Evolutionary conservation across 345 rosid species (phyloP), one percentile per base, ranked within the genome.

Genomic region (Sonneratia caseolaris): DNA sequence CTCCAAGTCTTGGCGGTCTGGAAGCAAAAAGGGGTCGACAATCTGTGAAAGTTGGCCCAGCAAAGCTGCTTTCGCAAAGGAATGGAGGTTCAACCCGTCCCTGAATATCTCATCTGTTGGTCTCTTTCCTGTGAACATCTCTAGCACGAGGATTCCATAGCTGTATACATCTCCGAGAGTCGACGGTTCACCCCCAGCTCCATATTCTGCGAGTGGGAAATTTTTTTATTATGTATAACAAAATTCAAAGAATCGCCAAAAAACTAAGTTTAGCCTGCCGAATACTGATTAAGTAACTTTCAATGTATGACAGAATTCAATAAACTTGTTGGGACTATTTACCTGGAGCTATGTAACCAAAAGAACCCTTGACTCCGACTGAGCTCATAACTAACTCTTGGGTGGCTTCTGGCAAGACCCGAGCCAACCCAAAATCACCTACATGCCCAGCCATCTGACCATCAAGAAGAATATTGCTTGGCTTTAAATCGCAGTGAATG

Each of bases 401-500:
- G 66, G 66, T 62, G 66, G 22, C n/a, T 7, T 56, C 40, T 6
- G 64, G 3, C 55, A 67, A 51, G 61, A 67, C 62, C 51, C 66
- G 70, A 8, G 74, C 77, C n/a, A 71, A 56, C 65, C 80, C 70
- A 2, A 78, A 78, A 32, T 78, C 80, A 18, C 77, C 43, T 14
- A 78, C 66, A 68, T 70, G 72, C 35, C 51, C 75, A 45, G 24
- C 68, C 80, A 74, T 70, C 21, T 71, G 16, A 9, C 19, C 24
- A 24, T 78, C 77, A 0, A 78, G 35, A 2, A 78, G 77, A 67
- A 78, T 37, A 47, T 78, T 78, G 57, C 72, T 67, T 0, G 75
- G 75, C 68, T 78, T 74, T 1, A 78, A 77, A 37, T 81, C 81
- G 71, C 79, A 73, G 36, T 78, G 84, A 13, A 75, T 55, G 0